These are phyloP conservation scores for Zanthoxylum bungeanum DNA, from an alignment of 345 rosid genomes.

Conservation along the genomic window DNA sequence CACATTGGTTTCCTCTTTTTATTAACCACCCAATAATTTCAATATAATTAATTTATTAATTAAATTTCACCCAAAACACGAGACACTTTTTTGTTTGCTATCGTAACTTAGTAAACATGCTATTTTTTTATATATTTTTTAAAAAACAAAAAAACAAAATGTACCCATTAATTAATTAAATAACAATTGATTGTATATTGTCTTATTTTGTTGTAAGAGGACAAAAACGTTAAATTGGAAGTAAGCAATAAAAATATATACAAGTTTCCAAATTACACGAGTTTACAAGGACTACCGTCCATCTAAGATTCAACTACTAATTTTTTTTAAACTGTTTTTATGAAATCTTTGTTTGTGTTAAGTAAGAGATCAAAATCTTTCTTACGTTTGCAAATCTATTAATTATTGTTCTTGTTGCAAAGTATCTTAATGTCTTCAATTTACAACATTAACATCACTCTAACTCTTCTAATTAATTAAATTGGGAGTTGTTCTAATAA, in stretches of 20 bases:
- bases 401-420: not conserved
- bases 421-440: not conserved
- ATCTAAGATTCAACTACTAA: too few species aligned
- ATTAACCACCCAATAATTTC: not conserved
- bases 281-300: constrained; percentile 8
- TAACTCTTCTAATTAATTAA: too few species aligned
- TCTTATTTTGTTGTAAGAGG: constrained; percentile 11
- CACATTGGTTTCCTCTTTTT: constrained; percentile 29
- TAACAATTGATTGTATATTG: constrained; percentile 7
- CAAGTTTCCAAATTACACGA: constrained; percentile 14
- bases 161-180: not conserved
- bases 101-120: not conserved
- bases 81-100: not conserved
- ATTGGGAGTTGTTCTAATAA: not conserved
- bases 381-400: constrained; percentile 3
- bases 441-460: not conserved
- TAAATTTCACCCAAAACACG: constrained; percentile 15
- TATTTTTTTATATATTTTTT: too few species aligned
- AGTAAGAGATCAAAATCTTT: not conserved
- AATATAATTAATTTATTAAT: not conserved
- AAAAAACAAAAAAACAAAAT: too few species aligned
- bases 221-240: constrained; percentile 20
- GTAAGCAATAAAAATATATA: not conserved
- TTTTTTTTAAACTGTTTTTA: not conserved
- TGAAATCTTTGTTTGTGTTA: constrained; percentile 3